Conservation (phyloP, 768 basidiomycete species). For the Phanerochaete sordida region DNA sequence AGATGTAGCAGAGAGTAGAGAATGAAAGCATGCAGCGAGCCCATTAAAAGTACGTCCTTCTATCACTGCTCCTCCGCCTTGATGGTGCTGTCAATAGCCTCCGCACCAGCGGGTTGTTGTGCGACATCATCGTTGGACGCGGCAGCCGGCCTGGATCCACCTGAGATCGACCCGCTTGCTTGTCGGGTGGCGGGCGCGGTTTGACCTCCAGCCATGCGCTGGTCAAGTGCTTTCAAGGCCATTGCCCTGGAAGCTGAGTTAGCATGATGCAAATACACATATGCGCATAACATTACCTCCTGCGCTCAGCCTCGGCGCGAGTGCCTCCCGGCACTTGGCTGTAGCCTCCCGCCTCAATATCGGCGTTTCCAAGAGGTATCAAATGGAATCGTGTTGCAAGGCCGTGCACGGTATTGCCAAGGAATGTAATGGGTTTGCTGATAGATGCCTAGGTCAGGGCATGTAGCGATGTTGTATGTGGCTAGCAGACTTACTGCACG, state of each 20-base stretch:
- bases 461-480: not conserved
- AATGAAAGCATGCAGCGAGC: not conserved
- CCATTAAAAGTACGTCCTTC: not conserved
- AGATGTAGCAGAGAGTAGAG: not conserved
- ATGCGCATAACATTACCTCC: slow-evolving; percentile 58
- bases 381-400: slow-evolving; percentile 69
- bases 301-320: slow-evolving; percentile 92
- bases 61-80: slow-evolving; percentile 4
- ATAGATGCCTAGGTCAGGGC: not conserved
- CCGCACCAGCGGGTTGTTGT: not conserved
- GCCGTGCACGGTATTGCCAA: slow-evolving; percentile 66
- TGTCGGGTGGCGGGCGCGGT: slow-evolving; percentile 19
- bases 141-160: not conserved
- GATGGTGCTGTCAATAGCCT: not conserved
- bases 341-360: slow-evolving; percentile 73
- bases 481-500: slow-evolving; percentile 64
- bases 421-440: slow-evolving; percentile 68
- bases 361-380: slow-evolving; percentile 60
- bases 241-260: slow-evolving; percentile 59
- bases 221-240: slow-evolving; percentile 95
- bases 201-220: slow-evolving; percentile 69
- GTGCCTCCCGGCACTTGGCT: slow-evolving; percentile 79
- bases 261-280: not conserved
- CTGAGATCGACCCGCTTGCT: not conserved
- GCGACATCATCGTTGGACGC: not conserved